Evolutionary conservation across 2,329 filamentous ascomycete species (phyloP).

Genomic region (Emergomyces pasteurianus): DNA sequence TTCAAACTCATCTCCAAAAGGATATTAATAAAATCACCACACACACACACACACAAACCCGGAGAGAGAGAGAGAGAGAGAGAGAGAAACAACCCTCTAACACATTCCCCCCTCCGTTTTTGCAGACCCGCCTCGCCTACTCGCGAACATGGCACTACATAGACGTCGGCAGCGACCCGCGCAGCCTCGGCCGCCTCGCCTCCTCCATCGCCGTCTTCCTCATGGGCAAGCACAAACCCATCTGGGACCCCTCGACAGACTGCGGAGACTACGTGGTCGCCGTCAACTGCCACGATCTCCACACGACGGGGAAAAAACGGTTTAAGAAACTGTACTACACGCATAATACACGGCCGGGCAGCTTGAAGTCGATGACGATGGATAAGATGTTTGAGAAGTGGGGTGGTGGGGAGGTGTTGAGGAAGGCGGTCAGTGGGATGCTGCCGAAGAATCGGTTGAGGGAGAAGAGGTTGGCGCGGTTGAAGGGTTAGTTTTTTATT

Average conservation of each 20-base stretch:
- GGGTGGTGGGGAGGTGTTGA: slow-evolving; percentile 81
- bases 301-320: slow-evolving; percentile 83
- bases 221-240: slow-evolving; percentile 99
- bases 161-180: slow-evolving; percentile 55
- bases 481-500: slow-evolving; percentile 52
- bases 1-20: no score
- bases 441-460: slow-evolving; percentile 89
- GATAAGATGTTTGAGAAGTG: slow-evolving; percentile 88
- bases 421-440: slow-evolving; percentile 92
- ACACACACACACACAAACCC: no score
- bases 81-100: no score
- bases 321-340: slow-evolving; percentile 93
- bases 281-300: slow-evolving; percentile 72
- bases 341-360: slow-evolving; percentile 82
- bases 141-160: slow-evolving; percentile 92
- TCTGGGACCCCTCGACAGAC: slow-evolving; percentile 92
- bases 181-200: slow-evolving; percentile 80
- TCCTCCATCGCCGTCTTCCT: slow-evolving; percentile 74
- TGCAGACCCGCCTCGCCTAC: slow-evolving; percentile 87
- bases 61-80: no score
- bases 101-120: not conserved
- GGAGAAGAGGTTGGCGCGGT: slow-evolving; percentile 70
- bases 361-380: slow-evolving; percentile 81
- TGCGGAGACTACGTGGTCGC: slow-evolving; percentile 98
- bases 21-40: no score